Evolutionary conservation across 495 filamentous ascomycete genomes (phyloP).

Genomic region (Trichoderma gamsii): DNA sequence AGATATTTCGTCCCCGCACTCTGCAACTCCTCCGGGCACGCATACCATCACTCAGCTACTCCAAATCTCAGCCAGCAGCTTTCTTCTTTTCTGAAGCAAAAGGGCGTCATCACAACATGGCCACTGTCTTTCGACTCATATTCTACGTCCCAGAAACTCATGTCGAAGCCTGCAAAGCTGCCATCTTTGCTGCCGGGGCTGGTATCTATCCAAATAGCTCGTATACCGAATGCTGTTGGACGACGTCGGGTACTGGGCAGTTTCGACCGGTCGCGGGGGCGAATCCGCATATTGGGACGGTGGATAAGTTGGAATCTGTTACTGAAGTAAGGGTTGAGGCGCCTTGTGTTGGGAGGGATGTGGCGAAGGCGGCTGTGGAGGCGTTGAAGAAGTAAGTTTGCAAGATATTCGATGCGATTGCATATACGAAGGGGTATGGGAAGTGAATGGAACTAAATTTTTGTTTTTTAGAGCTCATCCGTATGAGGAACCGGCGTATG

Average conservation of each 20-base stretch:
- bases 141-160: slow-evolving; percentile 50
- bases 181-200: slow-evolving; percentile 59
- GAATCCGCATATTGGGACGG: slow-evolving; percentile 52
- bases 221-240: slow-evolving; percentile 59
- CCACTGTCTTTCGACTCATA: slow-evolving; percentile 38
- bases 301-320: slow-evolving; percentile 43
- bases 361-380: slow-evolving; percentile 40
- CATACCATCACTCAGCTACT: too few relatives aligned
- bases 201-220: slow-evolving; percentile 54
- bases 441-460: too few relatives aligned
- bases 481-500: slow-evolving; percentile 66
- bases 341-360: slow-evolving; percentile 41
- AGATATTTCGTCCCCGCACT: background rate
- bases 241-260: slow-evolving; percentile 50
- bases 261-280: slow-evolving; percentile 45
- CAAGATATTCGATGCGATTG: background rate
- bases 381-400: slow-evolving; percentile 57
- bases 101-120: background rate
- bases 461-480: too few relatives aligned
- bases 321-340: slow-evolving; percentile 51
- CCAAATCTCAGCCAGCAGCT: too few relatives aligned
- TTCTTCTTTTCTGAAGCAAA: background rate
- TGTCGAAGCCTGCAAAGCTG: slow-evolving; percentile 48
- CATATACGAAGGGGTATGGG: too few relatives aligned
- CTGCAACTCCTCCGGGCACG: background rate